phyloP scores from a whole-genome alignment of 768 basidiomycete species.

The Tylopilus sp. region DNA sequence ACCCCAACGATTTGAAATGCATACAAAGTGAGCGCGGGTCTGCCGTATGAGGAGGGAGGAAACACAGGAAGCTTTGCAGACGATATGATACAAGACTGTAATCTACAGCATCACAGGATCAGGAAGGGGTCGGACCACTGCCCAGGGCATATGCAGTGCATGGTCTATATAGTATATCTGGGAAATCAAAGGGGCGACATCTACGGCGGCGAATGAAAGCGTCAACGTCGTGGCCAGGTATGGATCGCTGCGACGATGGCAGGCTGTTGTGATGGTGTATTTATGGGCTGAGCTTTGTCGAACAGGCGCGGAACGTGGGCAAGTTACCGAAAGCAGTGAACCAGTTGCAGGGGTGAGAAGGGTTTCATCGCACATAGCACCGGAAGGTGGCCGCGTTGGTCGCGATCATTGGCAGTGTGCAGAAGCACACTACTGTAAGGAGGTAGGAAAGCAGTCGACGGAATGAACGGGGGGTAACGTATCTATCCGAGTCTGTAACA shows the following conservation, averaged over 20 bases:
- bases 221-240: neutral
- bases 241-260: conserved; percentile 8
- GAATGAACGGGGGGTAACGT: neutral
- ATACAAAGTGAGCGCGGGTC: neutral
- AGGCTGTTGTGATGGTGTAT: conserved; percentile 3
- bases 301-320: neutral
- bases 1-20: conserved; percentile 12
- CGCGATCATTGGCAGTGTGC: conserved; percentile 20
- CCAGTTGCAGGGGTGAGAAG: conserved; percentile 1
- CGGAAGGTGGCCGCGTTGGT: conserved; percentile 8
- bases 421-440: neutral
- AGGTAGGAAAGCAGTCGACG: conserved; percentile 1
- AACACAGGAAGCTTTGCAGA: conserved; percentile 18
- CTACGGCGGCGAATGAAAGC: neutral
- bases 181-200: neutral
- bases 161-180: neutral
- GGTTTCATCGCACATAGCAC: conserved; percentile 14
- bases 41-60: conserved; percentile 9
- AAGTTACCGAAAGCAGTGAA: conserved; percentile 11
- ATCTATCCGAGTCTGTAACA: conserved; percentile 8
- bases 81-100: neutral
- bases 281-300: neutral
- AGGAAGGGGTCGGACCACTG: neutral
- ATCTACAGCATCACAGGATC: conserved; percentile 19
- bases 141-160: neutral